Evolutionary conservation across 805 yeast genomes (phyloP), one percentile per base, ranked within the genome.

Genomic region (Peterozyma toletana): DNA sequence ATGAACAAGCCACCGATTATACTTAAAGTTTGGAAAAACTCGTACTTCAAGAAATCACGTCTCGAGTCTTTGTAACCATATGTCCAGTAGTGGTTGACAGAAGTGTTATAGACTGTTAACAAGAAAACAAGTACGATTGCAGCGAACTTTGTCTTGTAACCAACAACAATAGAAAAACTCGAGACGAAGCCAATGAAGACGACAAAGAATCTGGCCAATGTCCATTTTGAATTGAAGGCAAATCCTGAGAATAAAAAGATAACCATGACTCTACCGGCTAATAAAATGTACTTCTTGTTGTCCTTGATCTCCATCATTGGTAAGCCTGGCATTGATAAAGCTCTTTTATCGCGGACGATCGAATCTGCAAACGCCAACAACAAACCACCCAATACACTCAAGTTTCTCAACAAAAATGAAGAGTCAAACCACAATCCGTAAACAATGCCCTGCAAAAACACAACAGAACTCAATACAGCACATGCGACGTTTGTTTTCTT

Each of bases 1-100:
- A 93, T 70, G 49, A 91, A 67, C 50, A 91, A 76, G 1, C 98
- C 99, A 46, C 99, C 99, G 41, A 91, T 90, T 60, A 91, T 91
- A 46, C 95, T 84, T 59, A 91, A 72, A 35, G 96, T 88, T 69
- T 93, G 99, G 75, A 85, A 91, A 63, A 86, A 86, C 65, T 90
- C 98, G 63, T 90, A 93, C 64, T 86, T 86, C 62, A 88, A 67
- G 64, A 80, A 86, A 66, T 91, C 99, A 57, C 96, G 80, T 64
- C 81, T 78, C 31, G 91, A 78, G 55, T 84, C 87, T 49, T 73
- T 75, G 41, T 75, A 59, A 41, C 78, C 75, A 70, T 81, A 76
- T 43, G 78, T 69, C 99, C 99, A 91, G 72, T 88, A 91, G 56
- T 87, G 87, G 70, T 93, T 91, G 49, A 82, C 79, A 36, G 80